phyloP scores from a whole-genome alignment of 176 grass and related monocot species.

The Hyparrhenia diplandra region DNA sequence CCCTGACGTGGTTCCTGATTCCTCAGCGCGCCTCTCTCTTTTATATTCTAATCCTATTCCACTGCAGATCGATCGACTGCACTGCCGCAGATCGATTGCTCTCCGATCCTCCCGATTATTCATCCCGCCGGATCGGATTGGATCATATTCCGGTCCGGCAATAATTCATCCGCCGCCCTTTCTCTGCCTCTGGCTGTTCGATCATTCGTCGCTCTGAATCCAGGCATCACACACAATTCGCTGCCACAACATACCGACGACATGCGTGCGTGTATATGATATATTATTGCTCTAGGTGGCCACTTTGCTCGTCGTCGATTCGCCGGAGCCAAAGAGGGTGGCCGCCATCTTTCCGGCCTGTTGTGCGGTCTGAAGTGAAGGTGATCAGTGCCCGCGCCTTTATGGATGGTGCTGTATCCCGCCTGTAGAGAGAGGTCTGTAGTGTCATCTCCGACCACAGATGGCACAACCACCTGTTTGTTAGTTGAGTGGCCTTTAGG shows the following conservation, averaged over 20 bases:
- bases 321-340: neutral
- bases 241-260: neutral
- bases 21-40: neutral
- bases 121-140: neutral
- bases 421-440: neutral
- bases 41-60: neutral
- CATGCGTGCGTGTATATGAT: neutral
- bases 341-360: neutral
- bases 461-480: neutral
- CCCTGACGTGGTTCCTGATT: conserved; percentile 44
- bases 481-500: neutral
- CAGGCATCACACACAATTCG: neutral
- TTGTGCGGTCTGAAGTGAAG: neutral
- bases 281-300: neutral
- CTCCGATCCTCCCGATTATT: neutral
- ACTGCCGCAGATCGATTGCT: neutral
- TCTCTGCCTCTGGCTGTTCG: neutral
- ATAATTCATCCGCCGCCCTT: neutral
- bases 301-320: conserved; percentile 13
- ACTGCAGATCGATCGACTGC: neutral
- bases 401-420: neutral
- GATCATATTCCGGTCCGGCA: neutral
- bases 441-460: neutral
- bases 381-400: neutral
- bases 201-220: neutral